These are phyloP conservation scores for Agrocybe pediades DNA, from an alignment of 768 basidiomycete species.

Conservation along the genomic window DNA sequence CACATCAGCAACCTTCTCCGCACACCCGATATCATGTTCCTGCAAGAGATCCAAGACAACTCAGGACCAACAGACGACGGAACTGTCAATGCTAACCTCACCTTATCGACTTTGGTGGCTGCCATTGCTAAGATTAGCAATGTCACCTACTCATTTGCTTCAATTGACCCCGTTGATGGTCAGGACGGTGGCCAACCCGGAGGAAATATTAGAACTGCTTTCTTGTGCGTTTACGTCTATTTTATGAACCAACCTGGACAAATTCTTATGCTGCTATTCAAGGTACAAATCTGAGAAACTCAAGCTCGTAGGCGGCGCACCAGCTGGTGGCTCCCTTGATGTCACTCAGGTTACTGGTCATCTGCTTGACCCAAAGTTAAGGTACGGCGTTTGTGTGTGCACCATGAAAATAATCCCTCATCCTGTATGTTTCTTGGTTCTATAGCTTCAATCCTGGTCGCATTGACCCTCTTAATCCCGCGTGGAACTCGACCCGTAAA, in stretches of 20 bases:
- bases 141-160: conserved; percentile 48
- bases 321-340: conserved; percentile 50
- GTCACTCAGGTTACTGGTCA: conserved; percentile 36
- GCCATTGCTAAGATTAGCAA: conserved; percentile 46
- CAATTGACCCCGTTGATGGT: conserved; percentile 52
- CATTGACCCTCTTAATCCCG: conserved; percentile 55
- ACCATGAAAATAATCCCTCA: not conserved
- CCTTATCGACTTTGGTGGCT: conserved; percentile 47
- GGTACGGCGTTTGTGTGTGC: too few species aligned
- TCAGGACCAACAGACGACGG: conserved; percentile 55
- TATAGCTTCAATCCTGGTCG: conserved; percentile 64
- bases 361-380: conserved; percentile 39
- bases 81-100: conserved; percentile 52
- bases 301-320: conserved; percentile 43
- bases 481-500: conserved; percentile 60
- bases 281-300: conserved; percentile 54
- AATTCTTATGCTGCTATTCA: not conserved
- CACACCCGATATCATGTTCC: conserved; percentile 59
- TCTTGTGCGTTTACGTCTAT: conserved; percentile 39
- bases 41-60: conserved; percentile 69
- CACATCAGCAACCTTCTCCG: conserved; percentile 53
- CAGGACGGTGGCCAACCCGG: conserved; percentile 64
- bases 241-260: not conserved
- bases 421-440: not conserved
- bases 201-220: conserved; percentile 64